Evolutionary conservation across 2,329 filamentous ascomycete genomes (phyloP).

Genomic region (Colletotrichum sp.): DNA sequence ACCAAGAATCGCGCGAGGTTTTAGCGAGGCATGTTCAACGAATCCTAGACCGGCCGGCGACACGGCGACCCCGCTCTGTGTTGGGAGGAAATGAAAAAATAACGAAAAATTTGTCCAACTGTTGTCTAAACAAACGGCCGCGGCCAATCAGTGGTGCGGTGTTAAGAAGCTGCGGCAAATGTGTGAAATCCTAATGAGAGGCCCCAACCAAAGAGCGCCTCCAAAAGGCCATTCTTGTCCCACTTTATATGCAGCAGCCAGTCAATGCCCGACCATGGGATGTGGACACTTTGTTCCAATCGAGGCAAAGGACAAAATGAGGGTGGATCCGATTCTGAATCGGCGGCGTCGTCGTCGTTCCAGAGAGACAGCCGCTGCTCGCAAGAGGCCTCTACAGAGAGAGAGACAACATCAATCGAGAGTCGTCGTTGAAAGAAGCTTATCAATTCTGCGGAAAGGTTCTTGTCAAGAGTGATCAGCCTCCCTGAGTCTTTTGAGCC

Average conservation of each 20-base stretch:
- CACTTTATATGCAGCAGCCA: not conserved
- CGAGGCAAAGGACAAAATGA: not conserved
- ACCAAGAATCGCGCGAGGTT: not conserved
- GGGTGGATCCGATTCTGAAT: not conserved
- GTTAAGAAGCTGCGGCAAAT: not conserved
- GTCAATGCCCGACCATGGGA: not conserved
- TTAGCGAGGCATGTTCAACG: not conserved
- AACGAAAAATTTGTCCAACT: not conserved
- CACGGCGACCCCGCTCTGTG: not conserved
- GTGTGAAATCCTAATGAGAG: not conserved
- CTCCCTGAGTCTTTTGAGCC: not conserved
- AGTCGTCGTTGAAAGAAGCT: conserved; percentile 11
- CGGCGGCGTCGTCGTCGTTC: not conserved
- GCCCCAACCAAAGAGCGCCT: not conserved
- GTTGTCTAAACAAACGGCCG: not conserved
- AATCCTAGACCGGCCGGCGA: not conserved
- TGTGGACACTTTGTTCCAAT: not conserved
- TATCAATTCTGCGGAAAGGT: not conserved
- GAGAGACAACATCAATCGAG: not conserved
- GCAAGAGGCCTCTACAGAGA: not conserved
- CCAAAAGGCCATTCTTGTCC: not conserved
- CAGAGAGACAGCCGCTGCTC: not conserved
- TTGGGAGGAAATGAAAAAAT: not conserved
- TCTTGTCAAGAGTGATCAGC: not conserved
- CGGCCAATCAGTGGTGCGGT: not conserved